Evolutionary conservation across 352 stramenopile genomes (phyloP).

Genomic region (Globisporangium splendens): DNA sequence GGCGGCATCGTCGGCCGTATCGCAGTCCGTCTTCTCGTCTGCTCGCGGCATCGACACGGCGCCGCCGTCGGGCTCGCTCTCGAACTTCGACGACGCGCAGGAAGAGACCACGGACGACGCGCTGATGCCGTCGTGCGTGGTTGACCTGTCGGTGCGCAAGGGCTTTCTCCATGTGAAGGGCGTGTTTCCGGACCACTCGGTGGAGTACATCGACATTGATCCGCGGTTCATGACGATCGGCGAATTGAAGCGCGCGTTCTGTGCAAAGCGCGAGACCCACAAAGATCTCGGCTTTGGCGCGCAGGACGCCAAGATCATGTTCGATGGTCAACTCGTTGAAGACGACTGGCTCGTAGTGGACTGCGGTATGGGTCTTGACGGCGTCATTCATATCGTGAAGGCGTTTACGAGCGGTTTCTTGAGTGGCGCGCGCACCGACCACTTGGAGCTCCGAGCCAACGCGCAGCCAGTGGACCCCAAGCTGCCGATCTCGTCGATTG

Average conservation of each 20-base stretch:
- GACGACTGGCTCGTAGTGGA: conserved; percentile 82
- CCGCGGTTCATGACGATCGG: conserved; percentile 62
- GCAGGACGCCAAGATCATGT: conserved; percentile 61
- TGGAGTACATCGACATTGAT: conserved; percentile 79
- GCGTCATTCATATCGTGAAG: conserved; percentile 65
- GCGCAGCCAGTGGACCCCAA: conserved; percentile 30
- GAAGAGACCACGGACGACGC: conserved; percentile 12
- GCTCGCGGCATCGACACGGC: not conserved
- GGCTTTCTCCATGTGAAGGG: conserved; percentile 77
- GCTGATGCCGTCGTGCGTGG: conserved; percentile 18
- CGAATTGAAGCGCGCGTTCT: conserved; percentile 67
- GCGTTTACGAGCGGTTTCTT: conserved; percentile 15
- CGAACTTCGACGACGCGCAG: conserved; percentile 11
- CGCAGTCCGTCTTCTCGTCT: conserved; percentile 9
- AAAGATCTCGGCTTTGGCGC: conserved; percentile 44
- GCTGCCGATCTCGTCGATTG: conserved; percentile 69
- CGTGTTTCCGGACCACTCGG: conserved; percentile 77
- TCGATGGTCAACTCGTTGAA: conserved; percentile 68
- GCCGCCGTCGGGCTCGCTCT: not conserved
- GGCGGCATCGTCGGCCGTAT: conserved; percentile 4
- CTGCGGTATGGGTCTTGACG: conserved; percentile 71
- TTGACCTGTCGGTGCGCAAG: conserved; percentile 46
- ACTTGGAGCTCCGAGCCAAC: conserved; percentile 7
- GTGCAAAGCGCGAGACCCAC: conserved; percentile 40
- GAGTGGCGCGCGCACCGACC: not conserved